Evolutionary conservation across 257 asterid genomes (phyloP), one percentile per base, ranked within the genome.

Genomic region (Verbena officinalis): DNA sequence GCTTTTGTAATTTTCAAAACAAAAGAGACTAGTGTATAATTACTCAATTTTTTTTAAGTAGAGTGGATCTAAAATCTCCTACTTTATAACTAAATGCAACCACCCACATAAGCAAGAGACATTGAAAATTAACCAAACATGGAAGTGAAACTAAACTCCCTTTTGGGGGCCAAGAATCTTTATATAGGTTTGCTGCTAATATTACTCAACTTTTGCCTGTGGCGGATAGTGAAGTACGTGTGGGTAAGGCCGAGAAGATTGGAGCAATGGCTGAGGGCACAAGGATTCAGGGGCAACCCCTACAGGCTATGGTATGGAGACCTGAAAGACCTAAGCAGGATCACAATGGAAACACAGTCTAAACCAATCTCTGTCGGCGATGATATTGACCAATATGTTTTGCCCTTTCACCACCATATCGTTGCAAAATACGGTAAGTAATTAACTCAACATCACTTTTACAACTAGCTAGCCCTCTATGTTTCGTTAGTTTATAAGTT

Each of bases 221-320:
- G 82, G 72, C 63, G 43, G 27, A 55, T 69, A 34, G 53, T 27
- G 62, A 61, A 79, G 6, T 79, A 78, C 77, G 64, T 61, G 40
- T 68, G 78, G 76, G 5, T 82, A 23, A 55, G 63, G 14, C 87
- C 87, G 10, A 76, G 58, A 58, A 67, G 40, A 55, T 9, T 59
- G 5, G 84, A 79, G 21, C 62, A 42, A 7, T 64, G 22, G 30
- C 73, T 79, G 7, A 68, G 73, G 42, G 50, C 65, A 14, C 83
- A 78, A 64, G 84, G 87, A 0, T 50, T 76, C 17, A 64, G 30
- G 9, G 81, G 87, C 43, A 77, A 71, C 60, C 33, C 79, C 0
- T 82, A 82, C 70, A 71, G 69, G 52, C 12, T 58, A 13, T 27
- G 77, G 17, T 59, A 64, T 58, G 87, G 87, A 15, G 84, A 82